Percentiles rank a stretch among this genome's conserved stretches.
Evolutionary conservation across 2,329 filamentous ascomycete species (phyloP).

Genomic region (Fusarium xyrophilum): DNA sequence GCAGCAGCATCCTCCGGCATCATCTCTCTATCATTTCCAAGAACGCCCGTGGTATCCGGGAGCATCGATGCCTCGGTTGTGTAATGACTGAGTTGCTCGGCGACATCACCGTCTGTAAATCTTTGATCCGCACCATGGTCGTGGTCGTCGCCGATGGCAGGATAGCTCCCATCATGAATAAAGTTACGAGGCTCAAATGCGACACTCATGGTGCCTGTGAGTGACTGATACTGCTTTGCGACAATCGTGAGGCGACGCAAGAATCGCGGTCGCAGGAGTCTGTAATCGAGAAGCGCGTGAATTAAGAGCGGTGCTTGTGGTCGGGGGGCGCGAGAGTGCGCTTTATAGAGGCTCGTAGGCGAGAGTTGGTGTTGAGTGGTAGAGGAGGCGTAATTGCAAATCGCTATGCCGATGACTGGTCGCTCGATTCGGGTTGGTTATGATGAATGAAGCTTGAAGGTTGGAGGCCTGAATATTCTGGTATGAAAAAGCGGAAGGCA

Average conservation of each 20-base stretch:
- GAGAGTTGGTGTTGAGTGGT: not conserved
- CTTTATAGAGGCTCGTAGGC: not conserved
- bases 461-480: slow-evolving; percentile 49
- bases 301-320: not conserved
- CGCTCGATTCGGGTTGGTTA: slow-evolving; percentile 17
- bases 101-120: slow-evolving; percentile 53
- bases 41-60: slow-evolving; percentile 48
- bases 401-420: slow-evolving; percentile 19
- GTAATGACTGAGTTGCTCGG: slow-evolving; percentile 54
- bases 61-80: slow-evolving; percentile 50
- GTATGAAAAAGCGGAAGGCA: slow-evolving; percentile 43
- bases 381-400: slow-evolving; percentile 2
- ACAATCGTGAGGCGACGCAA: slow-evolving; percentile 20
- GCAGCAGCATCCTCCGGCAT: slow-evolving; percentile 50
- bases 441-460: slow-evolving; percentile 32
- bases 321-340: not conserved
- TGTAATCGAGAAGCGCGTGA: slow-evolving; percentile 21
- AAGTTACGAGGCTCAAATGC: slow-evolving; percentile 60
- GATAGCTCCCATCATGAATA: slow-evolving; percentile 57
- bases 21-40: slow-evolving; percentile 47
- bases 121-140: slow-evolving; percentile 52
- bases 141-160: slow-evolving; percentile 54
- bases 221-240: slow-evolving; percentile 14
- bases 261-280: slow-evolving; percentile 16
- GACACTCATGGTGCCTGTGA: slow-evolving; percentile 55